Evolutionary conservation across 2,329 filamentous ascomycete genomes (phyloP), one percentile per base, ranked within the genome.

Genomic region (Calonectria hongkongensis): DNA sequence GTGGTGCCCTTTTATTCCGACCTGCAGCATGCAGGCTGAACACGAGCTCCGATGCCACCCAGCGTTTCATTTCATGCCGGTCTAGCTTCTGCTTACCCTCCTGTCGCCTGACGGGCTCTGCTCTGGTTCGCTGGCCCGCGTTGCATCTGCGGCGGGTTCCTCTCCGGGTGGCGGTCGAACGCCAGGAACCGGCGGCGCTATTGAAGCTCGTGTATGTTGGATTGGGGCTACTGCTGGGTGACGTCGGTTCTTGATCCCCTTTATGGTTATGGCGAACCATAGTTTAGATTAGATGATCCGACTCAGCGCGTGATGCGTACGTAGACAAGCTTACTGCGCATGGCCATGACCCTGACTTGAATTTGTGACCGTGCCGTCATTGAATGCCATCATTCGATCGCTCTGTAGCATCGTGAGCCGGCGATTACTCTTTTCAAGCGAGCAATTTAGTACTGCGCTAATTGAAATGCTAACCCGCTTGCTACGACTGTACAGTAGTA

Each of bases 111-210:
- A 41, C 54, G 21, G 21, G 13, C 33, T 16, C 36, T 27, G 3
- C 21, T 36, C 54, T 58, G 54, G 33, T 62, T 76, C 50, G 66
- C 0, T 30, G 18, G 7, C 3, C 13, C 6, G 13, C 21, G 30
- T 12, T 36, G 12, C 30, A 3, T n/a, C 21, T 18, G 9, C n/a
- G 0, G 3, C 39, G 58, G 43, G 68, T 60, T 48, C 16, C 58
- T 68, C 63, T 15, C 10, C 71, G 18, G 50, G 50, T 7, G 36
- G 2, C 4, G 21, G 15, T 41, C 62, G 36, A 18, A 68, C 67
- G 73, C 50, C 73, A 77, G 75, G 75, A 58, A 64, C 75, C 66
- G 64, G 28, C 64, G 64, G 28, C 28, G 66, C 66, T 16, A 60
- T 68, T 62, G 51, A 45, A 45, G 54, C 39, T 60, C 54, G 54